A percentile compares a stretch with the other conserved stretches of the same genome.
phyloP scores from a whole-genome alignment of 345 rosid genomes.

The Eucalyptus brandiana region DNA sequence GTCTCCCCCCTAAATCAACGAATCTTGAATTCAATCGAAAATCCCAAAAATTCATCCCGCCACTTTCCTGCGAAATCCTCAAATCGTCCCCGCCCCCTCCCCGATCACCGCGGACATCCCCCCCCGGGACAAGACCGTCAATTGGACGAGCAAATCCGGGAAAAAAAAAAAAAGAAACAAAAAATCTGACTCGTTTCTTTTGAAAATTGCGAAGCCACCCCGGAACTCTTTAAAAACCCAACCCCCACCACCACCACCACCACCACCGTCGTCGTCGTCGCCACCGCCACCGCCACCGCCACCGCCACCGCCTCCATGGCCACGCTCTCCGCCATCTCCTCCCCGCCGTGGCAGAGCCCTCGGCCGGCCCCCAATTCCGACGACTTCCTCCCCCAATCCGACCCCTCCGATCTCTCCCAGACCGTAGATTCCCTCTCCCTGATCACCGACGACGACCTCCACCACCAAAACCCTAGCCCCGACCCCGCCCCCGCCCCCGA shows the following conservation, averaged over 20 bases:
- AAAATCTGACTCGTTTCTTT: background rate
- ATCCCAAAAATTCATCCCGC: background rate
- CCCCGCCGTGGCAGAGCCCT: constrained; percentile 6
- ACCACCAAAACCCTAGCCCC: background rate
- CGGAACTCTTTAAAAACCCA: background rate
- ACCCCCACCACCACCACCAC: background rate
- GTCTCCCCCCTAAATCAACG: background rate
- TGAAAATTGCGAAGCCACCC: background rate
- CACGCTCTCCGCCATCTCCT: constrained; percentile 52
- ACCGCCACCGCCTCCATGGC: constrained; percentile 31
- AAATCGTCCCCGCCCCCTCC: background rate
- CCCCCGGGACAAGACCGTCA: background rate
- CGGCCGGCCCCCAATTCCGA: background rate
- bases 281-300: background rate
- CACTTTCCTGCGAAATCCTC: background rate
- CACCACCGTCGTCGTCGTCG: background rate
- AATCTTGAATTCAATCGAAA: background rate
- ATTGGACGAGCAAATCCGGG: background rate
- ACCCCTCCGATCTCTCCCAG: constrained; percentile 8
- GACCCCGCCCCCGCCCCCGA: background rate
- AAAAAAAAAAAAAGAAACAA: no score
- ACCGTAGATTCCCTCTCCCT: constrained; percentile 43
- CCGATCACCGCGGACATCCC: background rate
- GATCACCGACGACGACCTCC: constrained; percentile 4
- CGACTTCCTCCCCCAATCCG: background rate